Base-by-base conservation (phyloP, 2,329 filamentous ascomycete genomes). In the Sordariomycetes sp. region DNA sequence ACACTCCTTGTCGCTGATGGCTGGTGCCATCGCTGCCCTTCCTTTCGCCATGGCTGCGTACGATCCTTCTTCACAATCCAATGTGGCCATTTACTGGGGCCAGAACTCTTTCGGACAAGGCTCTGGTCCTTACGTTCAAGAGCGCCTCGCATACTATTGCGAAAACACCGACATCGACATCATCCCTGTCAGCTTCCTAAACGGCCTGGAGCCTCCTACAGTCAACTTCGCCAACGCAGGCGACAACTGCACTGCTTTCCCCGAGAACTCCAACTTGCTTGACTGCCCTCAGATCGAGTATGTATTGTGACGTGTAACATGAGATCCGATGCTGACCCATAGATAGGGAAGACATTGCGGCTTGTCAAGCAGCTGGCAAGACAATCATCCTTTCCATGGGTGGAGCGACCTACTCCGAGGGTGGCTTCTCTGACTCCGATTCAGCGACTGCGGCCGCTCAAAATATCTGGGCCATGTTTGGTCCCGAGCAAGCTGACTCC, bases 301-400 rank as follows among this genome's bases (percentile, higher is more conserved):
- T 49, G 70, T 50, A 9, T 18, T 14, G 15, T 9, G 30, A 6
- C 12, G 17, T 23, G 25, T 18, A 16, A 26, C n/a, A 17, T 19
- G 27, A 16, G 29, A 35, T 28, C n/a, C 20, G 10, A 5, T 28
- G 6, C 19, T 36, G 9, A 37, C 32, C 15, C 9, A 14, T 14
- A n/a, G 23, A 16, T 30, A 66, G 63, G 43, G 57, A 54, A 26
- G 70, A 74, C 40, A 73, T 75, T 44, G 54, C 61, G 39, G 48
- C 65, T 8, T 88, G 82, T 56, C 82, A 87, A 52, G 44, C 55
- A 11, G 57, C 51, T 40, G 71, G 71, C 41, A 87, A 86, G 58
- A 84, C 79, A 2, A 78, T 87, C 43, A 51, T 85, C 29, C 64
- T 87, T 8, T 86, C 82, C 3, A 64, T 87, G 29, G 82, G 81